Evolutionary conservation across 2,329 filamentous ascomycete genomes (phyloP), one percentile per base, ranked within the genome.

Genomic region (Sporothrix protearum): DNA sequence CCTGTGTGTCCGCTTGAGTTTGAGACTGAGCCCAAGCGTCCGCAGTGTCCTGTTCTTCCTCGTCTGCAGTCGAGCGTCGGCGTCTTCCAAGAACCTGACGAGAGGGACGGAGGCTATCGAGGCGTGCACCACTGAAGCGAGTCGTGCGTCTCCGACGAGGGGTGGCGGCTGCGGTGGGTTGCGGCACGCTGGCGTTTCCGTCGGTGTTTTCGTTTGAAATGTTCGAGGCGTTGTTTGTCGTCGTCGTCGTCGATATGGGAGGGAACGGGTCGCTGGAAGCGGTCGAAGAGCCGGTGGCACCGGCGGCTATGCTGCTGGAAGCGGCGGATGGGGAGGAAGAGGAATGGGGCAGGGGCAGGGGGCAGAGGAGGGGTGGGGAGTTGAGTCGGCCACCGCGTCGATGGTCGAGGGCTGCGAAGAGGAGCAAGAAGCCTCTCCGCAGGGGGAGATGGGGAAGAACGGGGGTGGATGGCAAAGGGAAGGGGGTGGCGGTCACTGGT

Each of bases 31-130:
- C 14, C 28, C 19, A 47, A n/a, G 53, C 55, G 42, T 73, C 69
- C 71, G 70, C 72, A 71, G 2, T 22, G 55, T 42, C 51, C n/a
- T 68, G 55, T 16, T 79, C 78, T 74, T 76, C 78, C 75, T 80
- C 78, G 73, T 83, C 80, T 75, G 81, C 79, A 75, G 79, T 78
- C 72, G 80, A 81, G 79, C 86, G 85, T 78, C 82, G 85, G 78
- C 88, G 85, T 79, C 87, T 83, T 78, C 88, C 86, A 76, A 89
- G 81, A 74, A 87, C 79, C 78, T 82, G 82, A 71, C 75, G 76
- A 49, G 73, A 71, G 6, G 69, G 63, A 14, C 30, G 47, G 47
- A 61, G n/a, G 16, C 19, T 61, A 22, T 42, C 36, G 3, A 53
- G 2, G 28, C 47, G 51, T 14, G 36, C 57, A 25, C 19, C 28